A percentile compares a stretch with the other conserved stretches of the same genome.
These are phyloP conservation scores for Cucurbita moschata DNA, from an alignment of 306 rosid species.

Conservation along the genomic window DNA sequence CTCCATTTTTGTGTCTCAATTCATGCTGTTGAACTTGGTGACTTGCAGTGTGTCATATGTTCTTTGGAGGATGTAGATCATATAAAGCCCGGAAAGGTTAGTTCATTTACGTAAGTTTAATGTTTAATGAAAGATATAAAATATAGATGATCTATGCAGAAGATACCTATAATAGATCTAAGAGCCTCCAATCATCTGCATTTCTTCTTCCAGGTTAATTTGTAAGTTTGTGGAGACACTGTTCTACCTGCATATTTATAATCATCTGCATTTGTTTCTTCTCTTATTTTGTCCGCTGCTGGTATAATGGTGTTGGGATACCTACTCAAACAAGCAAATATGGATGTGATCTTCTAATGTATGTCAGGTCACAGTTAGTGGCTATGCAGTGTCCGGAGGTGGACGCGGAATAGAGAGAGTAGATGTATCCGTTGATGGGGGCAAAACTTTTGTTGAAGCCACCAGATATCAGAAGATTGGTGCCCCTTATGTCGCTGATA, in stretches of 20 bases:
- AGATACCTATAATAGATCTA: neutral
- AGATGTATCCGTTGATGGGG: slow-evolving; percentile 80
- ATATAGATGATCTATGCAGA: neutral
- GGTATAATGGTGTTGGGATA: neutral
- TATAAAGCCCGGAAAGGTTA: slow-evolving; percentile 80
- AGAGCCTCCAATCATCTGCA: neutral
- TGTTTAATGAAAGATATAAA: neutral
- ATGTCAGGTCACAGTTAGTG: slow-evolving; percentile 56
- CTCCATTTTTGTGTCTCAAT: neutral
- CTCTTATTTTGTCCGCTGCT: neutral
- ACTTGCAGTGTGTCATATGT: slow-evolving; percentile 75
- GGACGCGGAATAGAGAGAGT: slow-evolving; percentile 94
- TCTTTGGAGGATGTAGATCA: slow-evolving; percentile 70
- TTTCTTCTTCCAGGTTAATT: neutral
- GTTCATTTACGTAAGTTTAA: slow-evolving; percentile 11
- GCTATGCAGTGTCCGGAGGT: slow-evolving; percentile 85
- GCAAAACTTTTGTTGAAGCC: slow-evolving; percentile 78
- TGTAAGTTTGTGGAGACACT: neutral
- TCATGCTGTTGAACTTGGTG: slow-evolving; percentile 8
- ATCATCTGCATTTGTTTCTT: neutral
- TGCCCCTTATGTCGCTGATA: slow-evolving; percentile 41
- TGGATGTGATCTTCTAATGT: neutral
- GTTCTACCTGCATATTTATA: neutral
- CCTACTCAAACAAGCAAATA: neutral
- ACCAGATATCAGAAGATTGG: slow-evolving; percentile 49